Percentiles rank a stretch among this genome's conserved stretches.
These are phyloP conservation scores for Lactarius evosmus DNA, from an alignment of 768 basidiomycete genomes.

Conservation along the genomic window DNA sequence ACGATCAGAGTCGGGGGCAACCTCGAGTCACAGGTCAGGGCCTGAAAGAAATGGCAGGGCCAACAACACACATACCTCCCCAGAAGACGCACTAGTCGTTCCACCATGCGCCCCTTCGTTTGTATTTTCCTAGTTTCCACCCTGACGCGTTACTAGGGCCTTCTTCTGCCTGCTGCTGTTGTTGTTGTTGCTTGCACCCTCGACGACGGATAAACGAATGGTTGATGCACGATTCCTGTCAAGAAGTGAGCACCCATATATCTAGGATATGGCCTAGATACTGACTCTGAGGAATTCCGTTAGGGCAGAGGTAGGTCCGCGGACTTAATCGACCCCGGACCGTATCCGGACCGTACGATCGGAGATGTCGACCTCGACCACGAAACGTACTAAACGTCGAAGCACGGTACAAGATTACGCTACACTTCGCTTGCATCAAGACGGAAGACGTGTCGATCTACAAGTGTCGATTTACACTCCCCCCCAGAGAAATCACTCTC, in stretches of 20 bases:
- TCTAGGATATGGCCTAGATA: background rate
- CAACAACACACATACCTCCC: conserved; percentile 1
- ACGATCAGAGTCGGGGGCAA: conserved; percentile 27
- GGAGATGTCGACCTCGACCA: background rate
- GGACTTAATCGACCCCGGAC: conserved; percentile 41
- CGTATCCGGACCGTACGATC: background rate
- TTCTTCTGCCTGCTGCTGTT: conserved; percentile 42
- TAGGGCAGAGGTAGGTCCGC: conserved; percentile 78
- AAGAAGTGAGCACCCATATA: background rate
- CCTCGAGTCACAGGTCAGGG: conserved; percentile 9
- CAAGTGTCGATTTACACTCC: conserved; percentile 40
- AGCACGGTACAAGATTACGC: conserved; percentile 65
- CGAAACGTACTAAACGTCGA: conserved; percentile 31
- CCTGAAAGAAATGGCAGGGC: no score
- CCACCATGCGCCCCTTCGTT: conserved; percentile 28
- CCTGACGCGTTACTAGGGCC: conserved; percentile 41
- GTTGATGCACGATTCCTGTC: conserved; percentile 53
- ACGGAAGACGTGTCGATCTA: conserved; percentile 65
- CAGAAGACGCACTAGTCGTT: conserved; percentile 21
- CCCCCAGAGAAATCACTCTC: conserved; percentile 36
- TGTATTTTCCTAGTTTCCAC: conserved; percentile 19
- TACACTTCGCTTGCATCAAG: conserved; percentile 59
- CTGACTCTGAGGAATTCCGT: conserved; percentile 75
- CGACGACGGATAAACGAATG: conserved; percentile 42
- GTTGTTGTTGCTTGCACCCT: conserved; percentile 36